phyloP scores from a whole-genome alignment of 306 rosid species.

The Quercus suber region DNA sequence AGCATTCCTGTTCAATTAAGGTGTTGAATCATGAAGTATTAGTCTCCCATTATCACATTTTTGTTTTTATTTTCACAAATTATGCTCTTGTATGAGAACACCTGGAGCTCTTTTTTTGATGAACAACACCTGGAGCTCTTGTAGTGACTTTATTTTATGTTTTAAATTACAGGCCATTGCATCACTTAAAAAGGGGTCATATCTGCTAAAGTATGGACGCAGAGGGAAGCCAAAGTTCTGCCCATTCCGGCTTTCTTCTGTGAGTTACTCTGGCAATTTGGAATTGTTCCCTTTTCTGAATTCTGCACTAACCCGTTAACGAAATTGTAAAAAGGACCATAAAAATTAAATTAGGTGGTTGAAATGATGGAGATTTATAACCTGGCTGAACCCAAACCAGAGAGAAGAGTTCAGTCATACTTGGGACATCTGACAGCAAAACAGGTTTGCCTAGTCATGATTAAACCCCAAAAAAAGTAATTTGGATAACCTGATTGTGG shows the following conservation, averaged over 20 bases:
- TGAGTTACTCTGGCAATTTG: slow-evolving; percentile 37
- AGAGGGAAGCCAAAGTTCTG: slow-evolving; percentile 98
- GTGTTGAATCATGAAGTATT: slow-evolving; percentile 15
- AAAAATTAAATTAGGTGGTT: slow-evolving; percentile 12
- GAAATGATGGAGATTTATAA: not conserved
- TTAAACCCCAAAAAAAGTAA: not conserved
- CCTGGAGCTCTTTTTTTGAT: not conserved
- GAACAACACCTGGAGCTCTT: not conserved
- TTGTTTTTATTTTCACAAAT: slow-evolving; percentile 19
- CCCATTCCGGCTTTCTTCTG: slow-evolving; percentile 90
- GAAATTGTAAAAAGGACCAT: not conserved
- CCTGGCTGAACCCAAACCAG: slow-evolving; percentile 17
- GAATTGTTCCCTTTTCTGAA: slow-evolving; percentile 10
- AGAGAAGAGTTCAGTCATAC: slow-evolving; percentile 14
- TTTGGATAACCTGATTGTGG: not conserved
- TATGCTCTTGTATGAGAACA: not conserved
- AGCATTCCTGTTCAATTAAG: slow-evolving; percentile 2
- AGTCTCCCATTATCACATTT: slow-evolving; percentile 10
- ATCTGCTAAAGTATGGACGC: slow-evolving; percentile 85
- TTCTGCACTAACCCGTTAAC: slow-evolving; percentile 12
- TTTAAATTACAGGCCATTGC: slow-evolving; percentile 61
- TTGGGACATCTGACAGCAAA: slow-evolving; percentile 10
- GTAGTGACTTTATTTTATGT: slow-evolving; percentile 8
- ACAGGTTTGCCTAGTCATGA: slow-evolving; percentile 5
- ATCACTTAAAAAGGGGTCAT: slow-evolving; percentile 90